Evolutionary conservation across 2,329 filamentous ascomycete genomes (phyloP), one percentile per base, ranked within the genome.

Genomic region (Fusarium hainanense): DNA sequence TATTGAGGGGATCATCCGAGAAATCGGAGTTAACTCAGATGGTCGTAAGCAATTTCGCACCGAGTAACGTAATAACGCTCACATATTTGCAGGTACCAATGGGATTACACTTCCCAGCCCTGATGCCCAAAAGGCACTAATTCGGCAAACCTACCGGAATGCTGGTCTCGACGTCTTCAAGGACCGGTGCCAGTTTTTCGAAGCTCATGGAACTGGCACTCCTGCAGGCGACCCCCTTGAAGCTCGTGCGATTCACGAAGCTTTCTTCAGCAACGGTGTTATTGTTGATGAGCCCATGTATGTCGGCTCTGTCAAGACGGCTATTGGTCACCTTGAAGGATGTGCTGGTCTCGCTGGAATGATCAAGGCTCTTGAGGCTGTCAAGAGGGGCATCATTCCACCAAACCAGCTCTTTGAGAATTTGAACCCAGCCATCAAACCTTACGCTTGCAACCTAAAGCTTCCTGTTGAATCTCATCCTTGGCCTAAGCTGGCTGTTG

Each of bases 221-320:
- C 55, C 55, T 6, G 55, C 55, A 14, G 55, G 55, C 9, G 55
- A 58, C 6, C 55, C 55, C 18, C 37, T 52, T 8, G 55, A 54
- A 25, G 55, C 47, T 4, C 37, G 47, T 3, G 47, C 55, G 1
- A 58, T 58, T 11, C 47, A 52, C 2, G 47, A 54, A n/a, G 55
- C 55, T 2, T 58, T 58, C 21, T 58, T 52, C 11, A 3, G 18
- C 2, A 23, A 16, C 13, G 21, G 28, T 2, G n/a, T 37, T 4
- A 16, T n/a, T 4, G 13, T 43, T 4, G 13, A 20, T 4, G 55
- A 58, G 21, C 47, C 47, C 6, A 43, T 58, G 47, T 58, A 52
- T n/a, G 55, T 58, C 2, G 55, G 55, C 5, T 58, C 55, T 14
- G 47, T 58, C 10, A 58, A 58, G 47, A 55, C 57, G 27, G 50